Evolutionary conservation across 2,329 filamentous ascomycete species (phyloP), one percentile per base, ranked within the genome.

Genomic region (Penicillium palitans): DNA sequence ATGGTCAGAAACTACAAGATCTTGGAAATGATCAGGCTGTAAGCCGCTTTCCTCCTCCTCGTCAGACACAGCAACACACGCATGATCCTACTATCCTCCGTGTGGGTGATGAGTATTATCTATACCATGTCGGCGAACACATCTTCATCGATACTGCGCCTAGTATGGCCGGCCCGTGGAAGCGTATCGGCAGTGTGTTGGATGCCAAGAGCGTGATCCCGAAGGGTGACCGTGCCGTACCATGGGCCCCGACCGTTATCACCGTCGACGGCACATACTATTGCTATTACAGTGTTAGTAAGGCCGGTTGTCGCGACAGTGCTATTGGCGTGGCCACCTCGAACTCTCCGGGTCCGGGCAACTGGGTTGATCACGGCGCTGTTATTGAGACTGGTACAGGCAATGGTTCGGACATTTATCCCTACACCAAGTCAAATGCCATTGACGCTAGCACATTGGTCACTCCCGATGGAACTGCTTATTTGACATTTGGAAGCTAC

Each of bases 401-500:
- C 9, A 61, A 62, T 6, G 68, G 68, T 8, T 68, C 68, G 0
- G 64, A 66, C 13, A 37, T 66, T 3, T 59, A 59, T 31, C 66
- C 75, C 0, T 76, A 75, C 54, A 79, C 77, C 48, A 59, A 71
- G 5, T 85, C 84, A 67, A 87, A 87, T 63, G 81, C 83, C 44
- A 86, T 91, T 67, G 89, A 87, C 64, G 74, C 80, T 2, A 83
- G 81, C 57, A 71, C 86, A 5, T 67, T 86, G 54, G 63, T 77
- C 13, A 74, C 74, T 40, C 48, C 56, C 1, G 66, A 70, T 25
- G 65, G 66, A 3, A 63, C 66, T 6, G 81, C 80, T 61, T 80
- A 80, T 58, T 72, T 87, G 66, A 84, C 79, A 52, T 90, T 88
- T 60, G 88, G 88, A 44, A 87, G 84, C 44, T 90, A 89, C 78